Evolutionary conservation across 1,284 basidiomycete species (phyloP), one percentile per base, ranked within the genome.

Genomic region (Peniophora sp.): DNA sequence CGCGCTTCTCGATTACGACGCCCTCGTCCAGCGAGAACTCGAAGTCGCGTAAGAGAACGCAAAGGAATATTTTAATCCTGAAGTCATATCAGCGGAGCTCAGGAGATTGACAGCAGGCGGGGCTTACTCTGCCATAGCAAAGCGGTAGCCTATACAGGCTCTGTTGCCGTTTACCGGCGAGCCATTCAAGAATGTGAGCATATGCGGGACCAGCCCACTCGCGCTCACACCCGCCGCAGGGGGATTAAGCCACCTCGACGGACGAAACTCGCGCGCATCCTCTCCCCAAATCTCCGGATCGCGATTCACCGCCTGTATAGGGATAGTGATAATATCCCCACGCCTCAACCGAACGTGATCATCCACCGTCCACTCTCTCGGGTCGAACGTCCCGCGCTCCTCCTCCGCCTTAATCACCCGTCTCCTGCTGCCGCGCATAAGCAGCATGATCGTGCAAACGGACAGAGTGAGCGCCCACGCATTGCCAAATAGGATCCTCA

Each of bases 71-170:
- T 63, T 82, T 82, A 60, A 83, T 80, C 67, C 79, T 81, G 59
- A 23, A 1, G 10, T 8, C 9, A n/a, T 23, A 47, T 15, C 23
- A 32, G 27, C 27, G 5, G 6, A 5, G 27, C 27, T 32, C 27
- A n/a, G n/a, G n/a, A n/a, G n/a, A n/a, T 17, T 14, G 14, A 17
- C 41, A 47, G 18, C 3, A 18, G 12, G 12, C 35, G 45, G 45
- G 42, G 50, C 79, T 68, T 61, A 83, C 81, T 89, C 84, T 23
- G 74, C 72, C 44, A 89, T 58, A 6, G 85, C 83, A 58, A 89
- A 88, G 57, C 76, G 74, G 62, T 79, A 87, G 6, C 85, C 84
- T 57, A 88, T 85, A 62, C 85, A 88, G 37, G 81, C 79, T 50
- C 86, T 68, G 55, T 79, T 76, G 22, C 83, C 84, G 51, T 73